Conservation (phyloP, 768 basidiomycete genomes). For the Hortiboletus campestris region DNA sequence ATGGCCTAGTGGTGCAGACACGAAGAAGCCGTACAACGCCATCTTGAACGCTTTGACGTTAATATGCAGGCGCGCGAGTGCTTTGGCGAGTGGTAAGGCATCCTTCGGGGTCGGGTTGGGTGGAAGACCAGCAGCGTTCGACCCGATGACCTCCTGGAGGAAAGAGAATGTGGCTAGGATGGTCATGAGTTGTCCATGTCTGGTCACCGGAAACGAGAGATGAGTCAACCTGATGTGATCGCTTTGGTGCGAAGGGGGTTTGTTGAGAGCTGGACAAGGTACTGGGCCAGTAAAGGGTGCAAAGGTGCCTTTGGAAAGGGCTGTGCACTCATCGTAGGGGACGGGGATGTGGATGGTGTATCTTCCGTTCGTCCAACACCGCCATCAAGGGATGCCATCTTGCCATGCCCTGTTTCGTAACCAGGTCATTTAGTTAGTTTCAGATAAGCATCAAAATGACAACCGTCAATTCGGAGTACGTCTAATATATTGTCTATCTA, state of each 20-base stretch:
- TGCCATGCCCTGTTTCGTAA: background rate
- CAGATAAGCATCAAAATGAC: background rate
- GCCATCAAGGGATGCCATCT: background rate
- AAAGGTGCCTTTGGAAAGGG: slow-evolving; percentile 19
- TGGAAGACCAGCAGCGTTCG: slow-evolving; percentile 63
- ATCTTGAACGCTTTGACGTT: slow-evolving; percentile 77
- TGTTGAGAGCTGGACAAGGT: slow-evolving; percentile 62
- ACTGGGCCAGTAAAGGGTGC: slow-evolving; percentile 59
- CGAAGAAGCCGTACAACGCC: slow-evolving; percentile 77
- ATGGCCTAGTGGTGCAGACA: slow-evolving; percentile 82
- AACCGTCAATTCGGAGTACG: background rate
- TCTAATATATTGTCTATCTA: background rate
- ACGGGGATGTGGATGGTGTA: background rate
- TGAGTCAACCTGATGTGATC: slow-evolving; percentile 63
- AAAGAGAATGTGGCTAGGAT: slow-evolving; percentile 52
- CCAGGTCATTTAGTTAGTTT: background rate
- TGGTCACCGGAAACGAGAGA: background rate
- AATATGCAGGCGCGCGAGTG: slow-evolving; percentile 56
- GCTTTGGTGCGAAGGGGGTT: slow-evolving; percentile 82
- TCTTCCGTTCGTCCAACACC: background rate
- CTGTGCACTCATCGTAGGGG: slow-evolving; percentile 38
- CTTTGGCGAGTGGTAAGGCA: slow-evolving; percentile 50
- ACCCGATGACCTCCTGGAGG: slow-evolving; percentile 80
- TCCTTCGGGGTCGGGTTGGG: slow-evolving; percentile 48
- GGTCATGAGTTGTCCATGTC: background rate